These are phyloP conservation scores for Closterium sp. DNA, from an alignment of 139 green algal species.

Conservation along the genomic window DNA sequence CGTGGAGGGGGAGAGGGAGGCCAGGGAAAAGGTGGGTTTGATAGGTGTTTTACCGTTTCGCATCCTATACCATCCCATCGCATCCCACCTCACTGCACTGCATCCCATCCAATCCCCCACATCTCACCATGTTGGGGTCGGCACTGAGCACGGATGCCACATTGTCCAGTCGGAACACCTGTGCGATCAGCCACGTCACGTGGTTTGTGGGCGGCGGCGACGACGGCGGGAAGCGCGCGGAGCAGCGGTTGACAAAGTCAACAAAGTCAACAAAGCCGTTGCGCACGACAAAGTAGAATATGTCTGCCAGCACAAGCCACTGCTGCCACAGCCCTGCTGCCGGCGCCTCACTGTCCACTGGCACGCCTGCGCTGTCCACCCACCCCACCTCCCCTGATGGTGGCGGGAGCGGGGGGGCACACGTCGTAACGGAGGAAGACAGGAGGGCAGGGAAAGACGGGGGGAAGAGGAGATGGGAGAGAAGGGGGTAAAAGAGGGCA, in stretches of 20 bases:
- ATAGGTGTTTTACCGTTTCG: no score
- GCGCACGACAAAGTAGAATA: constrained; percentile 34
- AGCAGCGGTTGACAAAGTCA: constrained; percentile 10
- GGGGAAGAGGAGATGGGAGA: not conserved
- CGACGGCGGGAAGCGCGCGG: not conserved
- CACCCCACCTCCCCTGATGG: not conserved
- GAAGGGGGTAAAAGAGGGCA: not conserved
- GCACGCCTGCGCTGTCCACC: not conserved
- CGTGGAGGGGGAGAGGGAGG: no score
- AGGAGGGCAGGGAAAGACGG: not conserved
- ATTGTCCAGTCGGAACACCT: constrained; percentile 19
- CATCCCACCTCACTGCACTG: not conserved
- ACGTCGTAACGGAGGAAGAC: not conserved
- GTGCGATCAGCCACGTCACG: constrained; percentile 30
- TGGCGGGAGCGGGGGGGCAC: not conserved
- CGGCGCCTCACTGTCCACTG: not conserved
- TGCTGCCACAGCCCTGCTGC: constrained; percentile 31
- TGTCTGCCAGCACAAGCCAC: constrained; percentile 24
- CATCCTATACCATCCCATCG: no score
- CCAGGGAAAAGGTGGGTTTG: no score
- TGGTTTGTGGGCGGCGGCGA: not conserved
- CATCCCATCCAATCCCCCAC: not conserved
- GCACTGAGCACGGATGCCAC: not conserved
- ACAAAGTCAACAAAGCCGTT: constrained; percentile 32
- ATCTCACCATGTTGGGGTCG: constrained; percentile 8